Percentiles rank a stretch among this genome's conserved stretches.
phyloP scores from a whole-genome alignment of 306 rosid genomes.

The Gastrolobium villosum region DNA sequence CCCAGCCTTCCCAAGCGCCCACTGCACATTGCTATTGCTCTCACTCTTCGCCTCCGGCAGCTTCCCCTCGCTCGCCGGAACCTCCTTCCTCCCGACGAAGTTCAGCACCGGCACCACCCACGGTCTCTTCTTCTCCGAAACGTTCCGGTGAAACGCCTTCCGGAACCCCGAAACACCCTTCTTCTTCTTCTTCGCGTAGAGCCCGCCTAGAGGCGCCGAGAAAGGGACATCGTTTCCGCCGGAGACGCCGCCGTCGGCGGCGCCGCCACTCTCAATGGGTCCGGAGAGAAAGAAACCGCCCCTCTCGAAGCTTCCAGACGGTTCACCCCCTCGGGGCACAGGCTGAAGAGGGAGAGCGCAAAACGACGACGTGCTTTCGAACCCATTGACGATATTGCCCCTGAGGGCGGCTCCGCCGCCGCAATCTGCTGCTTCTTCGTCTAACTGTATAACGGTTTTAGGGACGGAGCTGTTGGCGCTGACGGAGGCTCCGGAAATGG shows the following conservation, averaged over 20 bases:
- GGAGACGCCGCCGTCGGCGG: neutral
- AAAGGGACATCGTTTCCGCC: slow-evolving; percentile 59
- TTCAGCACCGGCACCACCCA: slow-evolving; percentile 92
- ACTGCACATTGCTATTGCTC: slow-evolving; percentile 75
- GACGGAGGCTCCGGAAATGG: slow-evolving; percentile 97
- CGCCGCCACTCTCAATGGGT: slow-evolving; percentile 75
- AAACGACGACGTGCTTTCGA: slow-evolving; percentile 87
- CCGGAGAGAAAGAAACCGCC: slow-evolving; percentile 93
- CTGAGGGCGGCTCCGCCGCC: slow-evolving; percentile 9
- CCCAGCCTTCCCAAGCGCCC: slow-evolving; percentile 94
- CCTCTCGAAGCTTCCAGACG: slow-evolving; percentile 72
- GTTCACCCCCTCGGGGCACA: slow-evolving; percentile 72
- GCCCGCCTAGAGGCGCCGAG: slow-evolving; percentile 88
- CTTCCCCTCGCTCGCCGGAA: slow-evolving; percentile 56
- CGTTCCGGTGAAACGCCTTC: slow-evolving; percentile 73
- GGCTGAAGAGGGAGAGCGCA: slow-evolving; percentile 90
- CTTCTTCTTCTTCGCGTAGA: slow-evolving; percentile 65
- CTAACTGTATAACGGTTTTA: slow-evolving; percentile 78
- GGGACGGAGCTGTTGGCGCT: slow-evolving; percentile 92
- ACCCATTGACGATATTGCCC: slow-evolving; percentile 77
- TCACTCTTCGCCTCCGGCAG: slow-evolving; percentile 36
- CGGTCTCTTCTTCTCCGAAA: slow-evolving; percentile 85
- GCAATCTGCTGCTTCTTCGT: slow-evolving; percentile 60
- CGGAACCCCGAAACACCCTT: slow-evolving; percentile 74
- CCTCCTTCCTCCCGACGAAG: slow-evolving; percentile 78